Evolutionary conservation across 495 filamentous ascomycete species (phyloP), one percentile per base, ranked within the genome.

Genomic region (Hypoxylon perforatum): DNA sequence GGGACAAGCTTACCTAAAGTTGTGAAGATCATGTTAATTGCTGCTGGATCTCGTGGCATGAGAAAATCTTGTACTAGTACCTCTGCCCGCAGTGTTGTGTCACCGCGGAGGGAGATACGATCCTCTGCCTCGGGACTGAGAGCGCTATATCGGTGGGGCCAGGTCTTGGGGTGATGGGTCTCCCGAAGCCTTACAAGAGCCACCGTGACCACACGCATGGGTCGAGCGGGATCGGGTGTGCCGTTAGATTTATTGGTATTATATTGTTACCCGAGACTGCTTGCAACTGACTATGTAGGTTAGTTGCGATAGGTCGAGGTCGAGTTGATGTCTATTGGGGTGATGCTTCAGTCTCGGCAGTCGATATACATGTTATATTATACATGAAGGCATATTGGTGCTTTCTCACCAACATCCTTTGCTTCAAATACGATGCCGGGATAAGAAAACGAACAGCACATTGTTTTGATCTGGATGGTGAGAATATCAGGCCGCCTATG

Each of bases 1-100:
- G 65, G 48, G 21, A 21, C 22, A 35, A 41, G 28, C 21, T 44
- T 18, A 35, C 25, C 25, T 63, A 39, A 42, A 62, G 47, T 63
- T 28, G 58, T 45, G 23, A 33, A 10, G 4, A 33, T 33, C 25
- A 35, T 23, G 15, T 52, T 46, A 19, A 48, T 56, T 60, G 35
- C 39, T 57, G 50, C 55, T 46, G 50, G 36, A 65, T 65, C 56
- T 57, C 51, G 15, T 22, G 59, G 42, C 39, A 53, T 60, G 64
- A 59, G 57, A 59, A 57, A 61, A 69, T 69, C 66, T 65, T 64
- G 66, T 69, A 65, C 61, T 61, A 65, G 66, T 69, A 65, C 66
- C 65, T 60, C n/a, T 12, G 2, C 36, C 15, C 46, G 39, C 23
- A 57, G 45, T 21, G 35, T 69, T 69, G 66, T 69, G 66, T 65